Conservation (phyloP, 768 basidiomycete species). For the Nidularia pulvinata region DNA sequence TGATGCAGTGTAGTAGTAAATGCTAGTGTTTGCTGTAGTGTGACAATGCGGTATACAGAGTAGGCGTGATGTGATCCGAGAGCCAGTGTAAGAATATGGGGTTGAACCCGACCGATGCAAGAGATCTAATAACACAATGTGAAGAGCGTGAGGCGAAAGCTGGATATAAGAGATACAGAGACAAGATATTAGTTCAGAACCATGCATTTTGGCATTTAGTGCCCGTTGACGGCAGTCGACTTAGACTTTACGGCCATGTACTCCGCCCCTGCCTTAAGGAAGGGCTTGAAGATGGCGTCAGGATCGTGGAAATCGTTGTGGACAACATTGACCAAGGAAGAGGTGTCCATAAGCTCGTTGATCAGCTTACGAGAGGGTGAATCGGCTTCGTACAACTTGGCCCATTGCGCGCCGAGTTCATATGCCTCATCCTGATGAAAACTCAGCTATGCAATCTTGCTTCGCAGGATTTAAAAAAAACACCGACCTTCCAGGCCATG, state of each 20-base stretch:
- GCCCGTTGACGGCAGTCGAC: slow-evolving; percentile 37
- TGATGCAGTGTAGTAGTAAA: slow-evolving; percentile 4
- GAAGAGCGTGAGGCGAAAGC: slow-evolving; percentile 18
- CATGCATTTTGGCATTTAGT: slow-evolving; percentile 16
- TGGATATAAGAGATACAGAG: slow-evolving; percentile 11
- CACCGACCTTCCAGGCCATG: slow-evolving; percentile 97
- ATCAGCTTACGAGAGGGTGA: slow-evolving; percentile 79
- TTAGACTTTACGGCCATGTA: slow-evolving; percentile 38
- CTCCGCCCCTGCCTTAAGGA: slow-evolving; percentile 75
- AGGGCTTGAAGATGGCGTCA: slow-evolving; percentile 85
- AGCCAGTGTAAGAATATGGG: slow-evolving; percentile 47
- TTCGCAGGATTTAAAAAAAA: too few species aligned
- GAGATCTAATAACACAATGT: slow-evolving; percentile 27
- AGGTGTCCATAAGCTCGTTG: slow-evolving; percentile 75
- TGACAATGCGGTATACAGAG: slow-evolving; percentile 2
- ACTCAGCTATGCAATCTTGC: too few species aligned
- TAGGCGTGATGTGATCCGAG: neutral
- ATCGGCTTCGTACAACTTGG: slow-evolving; percentile 77
- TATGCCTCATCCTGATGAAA: slow-evolving; percentile 85
- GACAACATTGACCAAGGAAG: slow-evolving; percentile 91
- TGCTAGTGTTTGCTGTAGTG: neutral
- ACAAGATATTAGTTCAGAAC: neutral
- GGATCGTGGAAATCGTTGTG: slow-evolving; percentile 93
- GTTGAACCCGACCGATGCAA: slow-evolving; percentile 74
- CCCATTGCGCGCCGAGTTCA: slow-evolving; percentile 92